phyloP scores from a whole-genome alignment of 768 basidiomycete genomes.

The Podaxis rugospora region DNA sequence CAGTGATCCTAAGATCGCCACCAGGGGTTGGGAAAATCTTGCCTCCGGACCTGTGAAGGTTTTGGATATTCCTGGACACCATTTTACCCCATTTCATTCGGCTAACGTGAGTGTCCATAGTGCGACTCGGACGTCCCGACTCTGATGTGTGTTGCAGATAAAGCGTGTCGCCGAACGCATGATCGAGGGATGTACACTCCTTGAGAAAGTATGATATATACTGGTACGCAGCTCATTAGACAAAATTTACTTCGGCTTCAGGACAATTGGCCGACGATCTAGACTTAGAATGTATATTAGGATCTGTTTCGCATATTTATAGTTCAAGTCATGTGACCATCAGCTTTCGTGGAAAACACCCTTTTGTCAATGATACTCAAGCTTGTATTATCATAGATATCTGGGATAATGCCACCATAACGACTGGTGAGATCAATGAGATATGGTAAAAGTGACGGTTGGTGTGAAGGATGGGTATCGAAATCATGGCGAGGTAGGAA shows the following conservation, averaged over 20 bases:
- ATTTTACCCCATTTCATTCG: constrained; percentile 54
- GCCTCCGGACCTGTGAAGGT: constrained; percentile 33
- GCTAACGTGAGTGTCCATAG: constrained; percentile 35
- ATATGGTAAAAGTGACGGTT: not conserved
- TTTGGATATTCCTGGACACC: constrained; percentile 60
- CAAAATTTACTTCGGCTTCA: no score
- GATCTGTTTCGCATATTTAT: no score
- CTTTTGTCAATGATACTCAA: no score
- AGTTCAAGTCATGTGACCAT: no score
- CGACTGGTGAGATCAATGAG: not conserved
- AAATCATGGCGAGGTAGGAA: not conserved
- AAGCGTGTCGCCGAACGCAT: constrained; percentile 25
- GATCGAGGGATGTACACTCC: constrained; percentile 15
- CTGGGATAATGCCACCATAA: not conserved
- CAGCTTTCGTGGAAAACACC: no score
- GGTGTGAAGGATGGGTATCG: not conserved
- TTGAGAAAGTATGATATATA: constrained; percentile 1
- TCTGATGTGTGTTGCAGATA: constrained; percentile 19
- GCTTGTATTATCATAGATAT: not conserved
- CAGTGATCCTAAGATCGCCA: constrained; percentile 24
- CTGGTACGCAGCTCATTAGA: no score
- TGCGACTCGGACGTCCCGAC: not conserved
- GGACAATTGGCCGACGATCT: no score
- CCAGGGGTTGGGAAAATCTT: constrained; percentile 45
- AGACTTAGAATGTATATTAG: no score